These are phyloP conservation scores for Mycena galericulata DNA, from an alignment of 768 basidiomycete genomes.

Conservation along the genomic window DNA sequence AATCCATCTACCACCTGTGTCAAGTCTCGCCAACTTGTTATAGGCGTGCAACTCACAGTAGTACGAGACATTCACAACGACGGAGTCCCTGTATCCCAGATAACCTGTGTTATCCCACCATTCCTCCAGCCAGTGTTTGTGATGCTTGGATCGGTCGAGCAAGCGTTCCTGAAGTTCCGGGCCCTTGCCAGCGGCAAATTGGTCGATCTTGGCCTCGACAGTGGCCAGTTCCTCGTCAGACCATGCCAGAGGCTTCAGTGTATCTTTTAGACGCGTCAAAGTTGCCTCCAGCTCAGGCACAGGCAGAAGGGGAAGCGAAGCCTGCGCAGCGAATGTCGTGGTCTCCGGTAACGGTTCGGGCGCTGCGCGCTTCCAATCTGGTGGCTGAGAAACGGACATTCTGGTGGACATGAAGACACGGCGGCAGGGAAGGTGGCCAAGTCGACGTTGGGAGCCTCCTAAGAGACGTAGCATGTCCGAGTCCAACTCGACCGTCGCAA, in stretches of 20 bases:
- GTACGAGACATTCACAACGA: conserved; percentile 94
- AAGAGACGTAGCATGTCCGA: neutral
- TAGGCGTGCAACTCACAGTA: conserved; percentile 76
- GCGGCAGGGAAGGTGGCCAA: conserved; percentile 6
- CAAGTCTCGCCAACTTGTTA: neutral
- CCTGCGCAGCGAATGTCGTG: conserved; percentile 75
- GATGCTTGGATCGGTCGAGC: conserved; percentile 63
- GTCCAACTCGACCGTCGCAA: too few species aligned
- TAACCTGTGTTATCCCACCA: conserved; percentile 96
- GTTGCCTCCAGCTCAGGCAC: conserved; percentile 80
- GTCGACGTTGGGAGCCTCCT: conserved; percentile 7
- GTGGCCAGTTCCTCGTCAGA: conserved; percentile 67
- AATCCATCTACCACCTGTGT: conserved; percentile 75
- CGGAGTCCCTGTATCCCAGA: conserved; percentile 87
- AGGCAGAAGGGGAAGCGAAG: conserved; percentile 76
- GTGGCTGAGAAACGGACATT: conserved; percentile 50
- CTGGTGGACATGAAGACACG: conserved; percentile 29
- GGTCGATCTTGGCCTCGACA: conserved; percentile 72
- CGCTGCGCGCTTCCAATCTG: conserved; percentile 79
- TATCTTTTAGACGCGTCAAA: conserved; percentile 49
- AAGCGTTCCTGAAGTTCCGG: conserved; percentile 75
- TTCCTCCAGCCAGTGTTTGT: conserved; percentile 87
- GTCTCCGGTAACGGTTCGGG: conserved; percentile 65
- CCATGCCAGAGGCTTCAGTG: conserved; percentile 72
- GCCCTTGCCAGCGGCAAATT: conserved; percentile 64